Evolutionary conservation across 2,329 filamentous ascomycete genomes (phyloP), one percentile per base, ranked within the genome.

Genomic region (Pleomassaria siparia): DNA sequence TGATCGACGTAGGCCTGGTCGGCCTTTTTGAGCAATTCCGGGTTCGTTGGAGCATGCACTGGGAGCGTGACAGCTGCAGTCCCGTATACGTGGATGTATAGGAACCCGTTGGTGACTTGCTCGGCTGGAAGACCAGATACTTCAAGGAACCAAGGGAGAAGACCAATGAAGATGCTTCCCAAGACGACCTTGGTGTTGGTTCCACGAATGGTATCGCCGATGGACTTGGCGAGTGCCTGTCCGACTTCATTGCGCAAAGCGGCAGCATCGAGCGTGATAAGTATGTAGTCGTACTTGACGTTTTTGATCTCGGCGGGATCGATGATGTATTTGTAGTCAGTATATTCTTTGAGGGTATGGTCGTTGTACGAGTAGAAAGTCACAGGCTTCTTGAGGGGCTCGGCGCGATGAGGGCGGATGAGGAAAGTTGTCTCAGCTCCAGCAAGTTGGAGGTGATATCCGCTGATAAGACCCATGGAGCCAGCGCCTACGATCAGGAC

Each of bases 401-500:
- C 6, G 4, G n/a, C n/a, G 22, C 18, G 39, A 15, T 41, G 39
- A 5, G 39, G 39, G 13, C 39, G 39, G 16, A 41, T 13, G 39
- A 41, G 39, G n/a, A 41, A 41, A 10, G 39, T 28, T 28, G 21
- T 28, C n/a, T 4, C 6, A 13, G 39, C 22, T 6, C 39, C 39
- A 20, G 39, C 21, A 13, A 41, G 39, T 13, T 4, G 4, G 24
- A 41, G 39, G 21, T 41, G 39, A 24, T 41, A 28, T 12, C 39
- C 39, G 4, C 11, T 7, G n/a, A 41, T 20, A 3, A 41, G 13
- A 8, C 39, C 39, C 39, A 41, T 41, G 8, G 39, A 26, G 4
- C 39, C 39, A 13, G 39, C 39, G n/a, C 39, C 39, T 11, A 41
- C 13, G 22, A 41, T 41, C 5, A 41, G 24, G 24, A 41, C 18